Conservation (phyloP, 345 rosid genomes). For the Rhodamnia argentea region DNA sequence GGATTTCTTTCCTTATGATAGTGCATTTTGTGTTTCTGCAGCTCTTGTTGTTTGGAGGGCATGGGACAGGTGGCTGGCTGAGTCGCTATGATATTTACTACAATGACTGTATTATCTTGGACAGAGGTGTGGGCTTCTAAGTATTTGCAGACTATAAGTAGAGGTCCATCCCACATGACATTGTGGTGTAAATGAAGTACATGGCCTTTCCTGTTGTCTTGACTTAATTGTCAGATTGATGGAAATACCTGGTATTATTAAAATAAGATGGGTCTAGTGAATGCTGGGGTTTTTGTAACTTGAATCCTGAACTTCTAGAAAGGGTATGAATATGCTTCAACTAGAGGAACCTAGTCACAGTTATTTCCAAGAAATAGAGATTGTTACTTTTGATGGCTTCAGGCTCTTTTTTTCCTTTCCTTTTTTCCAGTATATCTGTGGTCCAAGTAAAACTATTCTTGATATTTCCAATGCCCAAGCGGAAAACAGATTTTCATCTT, state of each 20-base stretch:
- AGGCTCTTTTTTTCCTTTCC: neutral
- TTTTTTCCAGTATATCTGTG: neutral
- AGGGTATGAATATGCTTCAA: neutral
- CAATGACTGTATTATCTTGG: conserved; percentile 77
- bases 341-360: neutral
- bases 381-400: neutral
- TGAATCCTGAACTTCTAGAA: neutral
- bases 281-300: neutral
- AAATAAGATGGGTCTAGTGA: neutral
- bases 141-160: neutral
- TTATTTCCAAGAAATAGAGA: neutral
- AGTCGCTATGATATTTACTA: conserved; percentile 94
- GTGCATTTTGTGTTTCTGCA: conserved; percentile 14
- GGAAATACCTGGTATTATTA: neutral
- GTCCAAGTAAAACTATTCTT: neutral
- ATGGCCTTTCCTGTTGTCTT: neutral
- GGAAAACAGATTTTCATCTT: neutral
- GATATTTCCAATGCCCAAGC: neutral
- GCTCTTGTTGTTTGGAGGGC: conserved; percentile 97
- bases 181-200: neutral
- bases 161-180: neutral
- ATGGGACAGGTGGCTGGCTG: conserved; percentile 98
- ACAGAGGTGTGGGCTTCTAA: conserved; percentile 53
- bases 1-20: neutral
- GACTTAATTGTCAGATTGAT: neutral